Base-by-base conservation (phyloP, 208 protist species). In the Lotmaria passim region DNA sequence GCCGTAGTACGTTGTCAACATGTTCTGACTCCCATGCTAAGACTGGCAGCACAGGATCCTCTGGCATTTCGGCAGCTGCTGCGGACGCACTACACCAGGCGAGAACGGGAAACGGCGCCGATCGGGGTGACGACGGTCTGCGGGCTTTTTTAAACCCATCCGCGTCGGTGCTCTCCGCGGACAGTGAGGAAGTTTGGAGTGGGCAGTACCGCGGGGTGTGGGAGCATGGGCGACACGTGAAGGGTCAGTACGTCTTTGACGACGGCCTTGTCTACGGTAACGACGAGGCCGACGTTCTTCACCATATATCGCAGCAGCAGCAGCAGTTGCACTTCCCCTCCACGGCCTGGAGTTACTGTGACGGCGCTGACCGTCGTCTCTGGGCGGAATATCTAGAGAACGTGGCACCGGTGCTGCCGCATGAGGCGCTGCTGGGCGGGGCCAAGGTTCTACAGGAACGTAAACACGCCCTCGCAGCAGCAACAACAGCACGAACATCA, bases 131-230 rank as follows among this genome's bases (percentile, higher is more conserved):
- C 10, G 44, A 59, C n/a, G 23, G n/a, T 15, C 41, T 73, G 31
- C 43, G 69, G 15, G 53, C 23, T 7, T 75, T 75, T 21, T n/a
- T 75, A 3, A 75, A 52, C 36, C 48, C 11, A 10, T 28, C 63
- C n/a, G 28, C 8, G 7, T 26, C 47, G 6, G 5, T 50, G 3
- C 12, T 17, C 14, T 10, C 36, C 1, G 14, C 51, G 10, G 14
- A 43, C 30, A 51, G 26, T 8, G 75, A 55, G 15, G 69, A 56
- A 8, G 63, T 39, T 5, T 87, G 75, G 68, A 81, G 81, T n/a
- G 93, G 90, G 19, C 89, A 94, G 61, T 97, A 92, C 73, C 75
- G 86, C 23, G 93, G 90, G 8, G 62, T 90, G 3, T 97, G 93
- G 91, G 78, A 93, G 58, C 71, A 91, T 47, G 93, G 93, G 6